These are phyloP conservation scores for Suillus decipiens DNA, from an alignment of 768 basidiomycete genomes.

Conservation along the genomic window DNA sequence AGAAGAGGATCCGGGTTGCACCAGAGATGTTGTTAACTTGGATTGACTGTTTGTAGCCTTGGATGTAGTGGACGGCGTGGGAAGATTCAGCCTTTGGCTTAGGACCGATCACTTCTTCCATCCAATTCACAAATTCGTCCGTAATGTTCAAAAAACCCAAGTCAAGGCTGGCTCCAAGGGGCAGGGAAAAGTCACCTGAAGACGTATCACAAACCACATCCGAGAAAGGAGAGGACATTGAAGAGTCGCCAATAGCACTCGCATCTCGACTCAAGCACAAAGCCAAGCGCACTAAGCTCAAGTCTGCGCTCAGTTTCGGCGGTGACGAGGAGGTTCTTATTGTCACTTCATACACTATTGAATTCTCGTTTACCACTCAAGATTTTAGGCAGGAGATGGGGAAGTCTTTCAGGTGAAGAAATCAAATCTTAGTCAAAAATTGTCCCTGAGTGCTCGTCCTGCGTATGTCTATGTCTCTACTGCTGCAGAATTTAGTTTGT, in stretches of 20 bases:
- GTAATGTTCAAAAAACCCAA: slow-evolving; percentile 48
- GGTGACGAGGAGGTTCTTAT: slow-evolving; percentile 61
- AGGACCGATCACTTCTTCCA: no score
- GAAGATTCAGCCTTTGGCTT: slow-evolving; percentile 18
- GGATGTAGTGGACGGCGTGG: slow-evolving; percentile 40
- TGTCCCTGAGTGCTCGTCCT: slow-evolving; percentile 57
- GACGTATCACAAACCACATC: slow-evolving; percentile 23
- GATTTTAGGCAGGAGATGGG: slow-evolving; percentile 51
- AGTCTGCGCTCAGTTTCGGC: slow-evolving; percentile 78
- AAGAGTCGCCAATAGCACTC: slow-evolving; percentile 60
- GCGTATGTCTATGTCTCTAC: slow-evolving; percentile 37
- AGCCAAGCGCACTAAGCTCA: slow-evolving; percentile 62
- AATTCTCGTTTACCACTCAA: slow-evolving; percentile 29
- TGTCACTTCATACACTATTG: slow-evolving; percentile 13
- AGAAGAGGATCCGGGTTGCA: slow-evolving; percentile 19
- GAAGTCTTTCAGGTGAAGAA: slow-evolving; percentile 82
- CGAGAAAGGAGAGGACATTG: slow-evolving; percentile 29
- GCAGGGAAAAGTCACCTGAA: slow-evolving; percentile 34
- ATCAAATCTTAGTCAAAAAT: slow-evolving; percentile 69
- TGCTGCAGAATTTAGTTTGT: slow-evolving; percentile 11
- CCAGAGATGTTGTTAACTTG: slow-evolving; percentile 6
- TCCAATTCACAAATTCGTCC: slow-evolving; percentile 28
- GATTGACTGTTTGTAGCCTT: slow-evolving; percentile 42
- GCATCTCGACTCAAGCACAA: slow-evolving; percentile 73
- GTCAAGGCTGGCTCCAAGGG: slow-evolving; percentile 40